Evolutionary conservation across 371 early-diverging fungal genomes (phyloP).

Genomic region (Syncephalastrum contaminatum): DNA sequence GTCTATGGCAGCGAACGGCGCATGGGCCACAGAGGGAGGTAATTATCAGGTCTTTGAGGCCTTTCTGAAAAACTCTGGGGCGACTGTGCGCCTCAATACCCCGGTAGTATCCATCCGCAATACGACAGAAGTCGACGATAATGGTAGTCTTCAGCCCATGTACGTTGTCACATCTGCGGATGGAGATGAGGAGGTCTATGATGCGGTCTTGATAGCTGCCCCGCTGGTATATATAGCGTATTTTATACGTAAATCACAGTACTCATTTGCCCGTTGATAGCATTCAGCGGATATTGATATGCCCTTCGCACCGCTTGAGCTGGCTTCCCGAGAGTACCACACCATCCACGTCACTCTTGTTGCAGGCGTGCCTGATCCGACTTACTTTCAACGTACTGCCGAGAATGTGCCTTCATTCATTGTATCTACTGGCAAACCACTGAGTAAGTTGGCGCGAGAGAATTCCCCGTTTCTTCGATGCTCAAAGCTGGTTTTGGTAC

Average conservation of each 20-base stretch:
- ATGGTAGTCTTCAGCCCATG: slow-evolving; percentile 14
- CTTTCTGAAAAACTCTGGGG: slow-evolving; percentile 50
- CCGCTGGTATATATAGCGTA: slow-evolving; percentile 41
- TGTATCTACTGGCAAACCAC: slow-evolving; percentile 49
- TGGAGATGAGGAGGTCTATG: slow-evolving; percentile 47
- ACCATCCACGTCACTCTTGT: slow-evolving; percentile 67
- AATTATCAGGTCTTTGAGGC: slow-evolving; percentile 70
- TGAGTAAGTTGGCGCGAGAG: slow-evolving; percentile 12
- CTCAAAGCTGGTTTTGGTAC: neutral
- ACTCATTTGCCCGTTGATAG: neutral
- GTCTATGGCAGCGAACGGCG: slow-evolving; percentile 55
- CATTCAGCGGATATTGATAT: slow-evolving; percentile 17
- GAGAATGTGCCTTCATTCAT: slow-evolving; percentile 51
- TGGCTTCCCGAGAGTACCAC: slow-evolving; percentile 40
- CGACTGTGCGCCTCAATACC: slow-evolving; percentile 48
- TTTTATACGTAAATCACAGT: neutral
- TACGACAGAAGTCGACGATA: slow-evolving; percentile 28
- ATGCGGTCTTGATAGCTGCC: slow-evolving; percentile 57
- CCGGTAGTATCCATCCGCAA: slow-evolving; percentile 36
- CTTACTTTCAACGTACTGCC: slow-evolving; percentile 45
- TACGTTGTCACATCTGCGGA: slow-evolving; percentile 41
- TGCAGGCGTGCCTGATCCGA: slow-evolving; percentile 54
- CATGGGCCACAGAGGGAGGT: slow-evolving; percentile 58
- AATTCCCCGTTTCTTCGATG: neutral
- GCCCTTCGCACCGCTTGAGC: slow-evolving; percentile 16